phyloP scores from a whole-genome alignment of 805 yeast species.

The Alloascoidea africana region DNA sequence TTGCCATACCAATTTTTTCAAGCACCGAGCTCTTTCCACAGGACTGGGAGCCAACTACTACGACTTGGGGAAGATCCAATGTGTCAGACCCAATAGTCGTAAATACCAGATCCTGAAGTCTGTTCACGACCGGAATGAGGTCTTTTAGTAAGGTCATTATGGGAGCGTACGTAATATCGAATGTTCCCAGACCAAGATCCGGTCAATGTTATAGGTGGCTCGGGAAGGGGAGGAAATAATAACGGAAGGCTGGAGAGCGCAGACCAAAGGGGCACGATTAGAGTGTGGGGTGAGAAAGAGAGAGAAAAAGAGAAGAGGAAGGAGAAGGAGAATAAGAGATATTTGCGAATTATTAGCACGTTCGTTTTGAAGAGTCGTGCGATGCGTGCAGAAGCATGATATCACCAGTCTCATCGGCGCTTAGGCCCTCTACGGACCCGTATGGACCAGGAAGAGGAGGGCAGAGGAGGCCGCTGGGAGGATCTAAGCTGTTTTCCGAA shows the following conservation, averaged over 20 bases:
- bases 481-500: too few relatives aligned
- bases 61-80: slow-evolving; percentile 79
- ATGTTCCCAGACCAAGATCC: too few relatives aligned
- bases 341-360: slow-evolving; percentile 60
- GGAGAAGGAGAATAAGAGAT: slow-evolving; percentile 67
- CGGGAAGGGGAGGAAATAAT: too few relatives aligned
- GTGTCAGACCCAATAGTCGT: slow-evolving; percentile 40
- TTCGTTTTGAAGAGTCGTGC: slow-evolving; percentile 34
- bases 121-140: slow-evolving; percentile 66
- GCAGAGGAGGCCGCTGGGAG: too few relatives aligned
- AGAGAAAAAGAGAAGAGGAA: slow-evolving; percentile 40
- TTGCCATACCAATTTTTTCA: slow-evolving; percentile 65
- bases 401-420: too few relatives aligned
- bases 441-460: too few relatives aligned
- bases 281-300: neutral
- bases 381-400: too few relatives aligned
- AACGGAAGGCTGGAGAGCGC: too few relatives aligned
- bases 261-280: too few relatives aligned
- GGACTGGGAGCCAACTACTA: slow-evolving; percentile 96
- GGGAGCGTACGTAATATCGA: too few relatives aligned
- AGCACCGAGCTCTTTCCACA: slow-evolving; percentile 92
- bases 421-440: too few relatives aligned
- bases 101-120: slow-evolving; percentile 68
- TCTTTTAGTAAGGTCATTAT: slow-evolving; percentile 46
- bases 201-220: too few relatives aligned